Conservation (phyloP, 1,284 basidiomycete genomes). For the Cystobasidiaceae sp. region DNA sequence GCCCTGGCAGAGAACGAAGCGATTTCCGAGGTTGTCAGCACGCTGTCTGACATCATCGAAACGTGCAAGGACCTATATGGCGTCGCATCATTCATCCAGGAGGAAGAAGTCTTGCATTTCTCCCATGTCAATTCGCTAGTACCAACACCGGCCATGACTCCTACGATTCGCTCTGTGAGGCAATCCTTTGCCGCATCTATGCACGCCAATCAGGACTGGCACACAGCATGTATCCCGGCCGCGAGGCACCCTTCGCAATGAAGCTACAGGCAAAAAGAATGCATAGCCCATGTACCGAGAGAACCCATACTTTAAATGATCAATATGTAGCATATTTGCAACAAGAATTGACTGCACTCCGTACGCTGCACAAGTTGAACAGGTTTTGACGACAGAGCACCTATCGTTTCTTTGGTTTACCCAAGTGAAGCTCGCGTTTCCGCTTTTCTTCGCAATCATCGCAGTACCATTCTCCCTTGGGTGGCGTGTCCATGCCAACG, state of each 20-base stretch:
- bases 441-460: slow-evolving; percentile 53
- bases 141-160: background rate
- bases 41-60: slow-evolving; percentile 9
- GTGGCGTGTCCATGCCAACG: slow-evolving; percentile 64
- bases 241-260: too few species aligned
- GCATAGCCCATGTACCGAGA: too few species aligned
- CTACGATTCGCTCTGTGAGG: slow-evolving; percentile 1
- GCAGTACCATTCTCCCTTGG: slow-evolving; percentile 76
- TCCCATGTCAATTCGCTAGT: background rate
- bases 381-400: background rate
- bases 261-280: too few species aligned
- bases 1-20: slow-evolving; percentile 28
- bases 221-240: too few species aligned
- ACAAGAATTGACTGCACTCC: too few species aligned
- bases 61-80: slow-evolving; percentile 19
- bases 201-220: too few species aligned
- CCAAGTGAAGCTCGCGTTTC: slow-evolving; percentile 5
- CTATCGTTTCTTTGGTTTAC: slow-evolving; percentile 13
- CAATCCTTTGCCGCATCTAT: too few species aligned
- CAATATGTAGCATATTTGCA: too few species aligned
- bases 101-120: slow-evolving; percentile 3
- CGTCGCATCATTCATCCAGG: slow-evolving; percentile 16
- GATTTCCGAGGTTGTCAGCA: slow-evolving; percentile 11
- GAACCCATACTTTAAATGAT: too few species aligned
- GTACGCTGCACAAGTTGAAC: too few species aligned